These are phyloP conservation scores for Groenewaldozyma salmanticensis DNA, from an alignment of 805 yeast genomes.

Conservation along the genomic window DNA sequence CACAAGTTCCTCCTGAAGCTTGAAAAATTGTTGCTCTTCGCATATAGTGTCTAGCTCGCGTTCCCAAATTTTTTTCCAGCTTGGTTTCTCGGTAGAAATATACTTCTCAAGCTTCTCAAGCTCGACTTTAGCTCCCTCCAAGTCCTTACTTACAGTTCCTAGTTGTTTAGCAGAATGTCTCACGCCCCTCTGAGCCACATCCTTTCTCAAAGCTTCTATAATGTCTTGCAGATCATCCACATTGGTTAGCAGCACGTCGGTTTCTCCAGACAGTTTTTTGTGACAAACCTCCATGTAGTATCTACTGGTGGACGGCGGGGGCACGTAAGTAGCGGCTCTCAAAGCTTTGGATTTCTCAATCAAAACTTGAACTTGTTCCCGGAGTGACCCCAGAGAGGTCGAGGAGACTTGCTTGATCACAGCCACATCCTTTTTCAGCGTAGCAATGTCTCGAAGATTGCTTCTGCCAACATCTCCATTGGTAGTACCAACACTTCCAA, in stretches of 20 bases:
- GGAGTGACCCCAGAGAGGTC: constrained; percentile 12
- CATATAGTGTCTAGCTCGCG: constrained; percentile 79
- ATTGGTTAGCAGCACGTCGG: constrained; percentile 61
- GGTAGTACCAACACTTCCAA: neutral
- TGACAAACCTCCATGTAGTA: constrained; percentile 72
- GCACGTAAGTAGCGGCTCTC: constrained; percentile 8
- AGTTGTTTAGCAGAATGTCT: constrained; percentile 70
- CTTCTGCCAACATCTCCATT: neutral
- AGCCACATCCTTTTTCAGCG: constrained; percentile 18
- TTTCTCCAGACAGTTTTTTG: constrained; percentile 58
- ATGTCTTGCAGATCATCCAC: constrained; percentile 90
- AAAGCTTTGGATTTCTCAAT: constrained; percentile 11
- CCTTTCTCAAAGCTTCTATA: constrained; percentile 80
- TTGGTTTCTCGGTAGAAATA: constrained; percentile 61
- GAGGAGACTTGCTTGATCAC: constrained; percentile 17
- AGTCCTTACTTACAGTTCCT: constrained; percentile 53
- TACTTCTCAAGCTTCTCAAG: constrained; percentile 49
- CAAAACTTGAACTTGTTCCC: constrained; percentile 9
- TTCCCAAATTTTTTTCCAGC: constrained; percentile 91
- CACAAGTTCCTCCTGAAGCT: constrained; percentile 78
- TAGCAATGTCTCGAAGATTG: constrained; percentile 8
- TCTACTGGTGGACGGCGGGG: constrained; percentile 24
- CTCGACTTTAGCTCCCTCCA: constrained; percentile 44
- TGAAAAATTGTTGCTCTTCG: constrained; percentile 88
- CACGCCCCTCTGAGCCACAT: constrained; percentile 86